phyloP scores from a whole-genome alignment of 2,329 filamentous ascomycete genomes.

The Didymella segeticola region DNA sequence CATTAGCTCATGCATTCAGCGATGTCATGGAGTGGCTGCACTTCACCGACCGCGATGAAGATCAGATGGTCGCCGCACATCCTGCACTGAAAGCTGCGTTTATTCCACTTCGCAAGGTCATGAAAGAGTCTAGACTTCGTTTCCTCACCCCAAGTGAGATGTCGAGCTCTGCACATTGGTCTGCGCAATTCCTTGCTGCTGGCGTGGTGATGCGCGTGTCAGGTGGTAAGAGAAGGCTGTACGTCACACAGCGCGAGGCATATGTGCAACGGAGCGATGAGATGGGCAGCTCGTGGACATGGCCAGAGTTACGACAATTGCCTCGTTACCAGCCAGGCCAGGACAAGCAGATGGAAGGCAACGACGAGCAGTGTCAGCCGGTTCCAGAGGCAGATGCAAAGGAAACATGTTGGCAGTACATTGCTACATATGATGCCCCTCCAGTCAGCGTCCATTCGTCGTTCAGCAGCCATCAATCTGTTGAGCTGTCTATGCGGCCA shows the following conservation, averaged over 20 bases:
- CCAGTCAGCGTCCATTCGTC: conserved; percentile 55
- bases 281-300: conserved; percentile 66
- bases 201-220: conserved; percentile 76
- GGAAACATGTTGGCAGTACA: conserved; percentile 72
- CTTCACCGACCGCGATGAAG: conserved; percentile 36
- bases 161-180: conserved; percentile 75
- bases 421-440: conserved; percentile 67
- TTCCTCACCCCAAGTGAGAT: conserved; percentile 76
- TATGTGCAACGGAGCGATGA: conserved; percentile 71
- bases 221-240: conserved; percentile 68
- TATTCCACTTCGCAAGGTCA: conserved; percentile 78
- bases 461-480: conserved; percentile 48
- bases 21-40: conserved; percentile 53
- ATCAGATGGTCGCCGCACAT: conserved; percentile 32
- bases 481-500: conserved; percentile 44
- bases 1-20: conserved; percentile 69
- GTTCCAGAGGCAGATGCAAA: conserved; percentile 67
- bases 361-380: conserved; percentile 45
- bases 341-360: conserved; percentile 41
- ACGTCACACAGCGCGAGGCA: conserved; percentile 76
- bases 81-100: conserved; percentile 71
- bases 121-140: conserved; percentile 74
- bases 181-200: conserved; percentile 71
- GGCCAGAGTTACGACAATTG: conserved; percentile 71
- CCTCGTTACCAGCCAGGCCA: conserved; percentile 62